Conservation (phyloP, 257 asterid genomes). For the Osmanthus fragrans region DNA sequence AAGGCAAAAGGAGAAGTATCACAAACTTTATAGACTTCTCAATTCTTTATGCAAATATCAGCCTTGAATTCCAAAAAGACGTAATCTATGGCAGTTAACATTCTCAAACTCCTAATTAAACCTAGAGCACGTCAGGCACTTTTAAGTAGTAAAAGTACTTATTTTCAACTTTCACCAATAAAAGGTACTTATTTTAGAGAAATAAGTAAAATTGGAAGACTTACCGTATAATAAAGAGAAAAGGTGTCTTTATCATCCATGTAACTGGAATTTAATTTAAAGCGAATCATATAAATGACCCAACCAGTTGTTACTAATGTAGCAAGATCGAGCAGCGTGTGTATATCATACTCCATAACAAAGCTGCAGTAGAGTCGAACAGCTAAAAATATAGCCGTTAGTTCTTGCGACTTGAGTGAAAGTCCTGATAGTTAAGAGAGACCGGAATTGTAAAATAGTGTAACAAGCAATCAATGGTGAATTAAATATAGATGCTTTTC, state of each 20-base stretch:
- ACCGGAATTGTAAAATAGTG: neutral
- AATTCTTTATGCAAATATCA: too few relatives aligned
- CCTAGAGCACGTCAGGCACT: too few relatives aligned
- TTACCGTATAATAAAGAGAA: slow-evolving; percentile 31
- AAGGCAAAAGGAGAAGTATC: neutral
- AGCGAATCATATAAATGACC: slow-evolving; percentile 39
- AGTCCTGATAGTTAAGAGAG: slow-evolving; percentile 24
- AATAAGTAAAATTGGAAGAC: neutral
- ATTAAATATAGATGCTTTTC: too few relatives aligned
- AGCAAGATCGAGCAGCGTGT: slow-evolving; percentile 39
- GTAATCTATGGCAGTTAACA: too few relatives aligned
- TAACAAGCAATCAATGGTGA: neutral
- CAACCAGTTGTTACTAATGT: slow-evolving; percentile 29
- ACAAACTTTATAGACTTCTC: too few relatives aligned
- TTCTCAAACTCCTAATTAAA: too few relatives aligned
- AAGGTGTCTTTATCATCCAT: slow-evolving; percentile 32
- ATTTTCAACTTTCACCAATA: too few relatives aligned
- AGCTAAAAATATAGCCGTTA: slow-evolving; percentile 37
- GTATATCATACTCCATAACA: slow-evolving; percentile 38
- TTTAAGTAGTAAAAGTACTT: too few relatives aligned
- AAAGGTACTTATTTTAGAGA: neutral
- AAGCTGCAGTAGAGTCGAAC: slow-evolving; percentile 41
- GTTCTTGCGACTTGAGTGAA: slow-evolving; percentile 40
- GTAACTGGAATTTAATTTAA: slow-evolving; percentile 28
- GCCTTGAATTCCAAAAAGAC: neutral